Conservation (phyloP, 139 green algal genomes). For the Spirogloea muscicola region DNA sequence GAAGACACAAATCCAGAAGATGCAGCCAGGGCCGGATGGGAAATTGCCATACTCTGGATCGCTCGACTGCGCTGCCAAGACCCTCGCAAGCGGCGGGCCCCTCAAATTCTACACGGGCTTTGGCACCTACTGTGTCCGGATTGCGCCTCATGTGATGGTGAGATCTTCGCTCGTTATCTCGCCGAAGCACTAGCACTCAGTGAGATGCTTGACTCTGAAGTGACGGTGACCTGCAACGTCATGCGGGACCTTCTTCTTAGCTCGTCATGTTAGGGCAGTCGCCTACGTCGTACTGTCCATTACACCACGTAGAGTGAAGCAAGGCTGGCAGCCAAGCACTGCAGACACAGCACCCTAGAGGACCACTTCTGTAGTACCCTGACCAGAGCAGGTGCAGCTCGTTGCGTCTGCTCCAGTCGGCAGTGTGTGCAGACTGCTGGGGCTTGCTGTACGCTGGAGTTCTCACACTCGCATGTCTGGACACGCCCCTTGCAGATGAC, state of each 20-base stretch:
- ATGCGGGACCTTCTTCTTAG: no score
- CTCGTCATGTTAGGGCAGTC: no score
- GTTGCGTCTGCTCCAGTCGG: not conserved
- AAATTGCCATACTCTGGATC: constrained; percentile 54
- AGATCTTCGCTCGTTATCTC: no score
- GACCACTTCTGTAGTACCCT: no score
- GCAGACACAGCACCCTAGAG: no score
- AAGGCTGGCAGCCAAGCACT: no score
- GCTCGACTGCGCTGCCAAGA: constrained; percentile 85
- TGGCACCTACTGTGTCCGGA: constrained; percentile 89
- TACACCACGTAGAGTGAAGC: no score
- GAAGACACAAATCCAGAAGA: constrained; percentile 94
- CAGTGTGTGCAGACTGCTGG: not conserved
- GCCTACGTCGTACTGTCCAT: no score
- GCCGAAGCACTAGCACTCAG: no score
- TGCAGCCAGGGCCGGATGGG: constrained; percentile 76
- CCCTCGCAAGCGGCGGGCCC: constrained; percentile 67
- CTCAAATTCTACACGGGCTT: constrained; percentile 98
- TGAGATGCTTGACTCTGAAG: no score
- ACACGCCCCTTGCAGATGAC: constrained; percentile 61
- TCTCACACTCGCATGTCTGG: not conserved
- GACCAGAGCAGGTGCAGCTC: not conserved
- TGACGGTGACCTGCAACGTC: no score
- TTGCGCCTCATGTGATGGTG: constrained; percentile 71
- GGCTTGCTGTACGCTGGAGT: not conserved